Evolutionary conservation across 768 basidiomycete species (phyloP).

Genomic region (Xerocomellus intermedius): DNA sequence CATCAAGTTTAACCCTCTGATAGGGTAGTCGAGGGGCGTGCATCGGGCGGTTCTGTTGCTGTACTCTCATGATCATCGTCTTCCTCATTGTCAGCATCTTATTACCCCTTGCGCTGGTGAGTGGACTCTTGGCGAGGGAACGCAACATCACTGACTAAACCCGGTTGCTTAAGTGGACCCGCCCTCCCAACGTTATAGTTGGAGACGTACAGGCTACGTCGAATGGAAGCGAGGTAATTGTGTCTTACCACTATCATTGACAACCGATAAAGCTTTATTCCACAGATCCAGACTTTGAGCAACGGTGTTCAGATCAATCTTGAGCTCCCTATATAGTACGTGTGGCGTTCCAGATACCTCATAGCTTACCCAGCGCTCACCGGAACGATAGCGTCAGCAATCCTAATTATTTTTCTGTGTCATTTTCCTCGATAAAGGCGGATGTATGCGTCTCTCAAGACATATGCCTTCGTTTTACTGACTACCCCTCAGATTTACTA

Average conservation of each 20-base stretch:
- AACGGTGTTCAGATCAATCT: constrained; percentile 58
- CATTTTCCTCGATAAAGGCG: constrained; percentile 61
- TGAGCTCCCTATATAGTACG: constrained; percentile 66
- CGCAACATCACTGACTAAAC: not conserved
- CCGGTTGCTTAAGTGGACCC: constrained; percentile 57
- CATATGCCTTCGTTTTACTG: not conserved
- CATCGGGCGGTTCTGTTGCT: constrained; percentile 71
- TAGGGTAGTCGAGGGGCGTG: constrained; percentile 63
- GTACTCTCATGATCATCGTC: constrained; percentile 62
- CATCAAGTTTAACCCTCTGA: not conserved
- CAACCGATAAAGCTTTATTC: constrained; percentile 19
- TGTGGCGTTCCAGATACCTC: not conserved
- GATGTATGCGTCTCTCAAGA: constrained; percentile 39
- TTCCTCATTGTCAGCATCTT: constrained; percentile 67
- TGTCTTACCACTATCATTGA: not conserved
- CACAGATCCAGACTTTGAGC: constrained; percentile 37
- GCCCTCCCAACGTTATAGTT: constrained; percentile 66
- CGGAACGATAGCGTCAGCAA: constrained; percentile 59
- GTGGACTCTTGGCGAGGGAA: constrained; percentile 18
- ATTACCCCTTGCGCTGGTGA: constrained; percentile 65
- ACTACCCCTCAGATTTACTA: constrained; percentile 56
- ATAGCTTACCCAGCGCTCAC: constrained; percentile 3
- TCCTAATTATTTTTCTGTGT: constrained; percentile 77
- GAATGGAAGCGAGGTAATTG: constrained; percentile 46
- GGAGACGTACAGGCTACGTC: constrained; percentile 44